phyloP scores from a whole-genome alignment of 192 early-diverging fungal species.

The Chytriomyces sp. region DNA sequence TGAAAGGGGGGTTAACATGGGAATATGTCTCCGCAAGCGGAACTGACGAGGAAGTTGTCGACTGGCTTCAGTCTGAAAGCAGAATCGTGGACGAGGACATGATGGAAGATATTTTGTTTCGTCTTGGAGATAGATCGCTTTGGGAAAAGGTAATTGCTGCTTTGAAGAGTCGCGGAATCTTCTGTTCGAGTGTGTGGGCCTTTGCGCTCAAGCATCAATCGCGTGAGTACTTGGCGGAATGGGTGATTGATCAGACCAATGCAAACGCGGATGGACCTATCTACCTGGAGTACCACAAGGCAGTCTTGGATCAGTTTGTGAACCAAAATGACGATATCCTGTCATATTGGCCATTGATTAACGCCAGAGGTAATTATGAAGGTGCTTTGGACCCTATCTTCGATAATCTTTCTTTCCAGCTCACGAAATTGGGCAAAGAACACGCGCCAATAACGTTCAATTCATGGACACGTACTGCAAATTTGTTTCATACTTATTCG shows the following conservation, averaged over 20 bases:
- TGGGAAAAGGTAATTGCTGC: not conserved
- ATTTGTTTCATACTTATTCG: conserved; percentile 17
- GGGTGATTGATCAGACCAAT: not conserved
- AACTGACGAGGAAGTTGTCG: conserved; percentile 11
- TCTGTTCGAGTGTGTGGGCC: conserved; percentile 4
- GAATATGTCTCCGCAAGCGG: conserved; percentile 3
- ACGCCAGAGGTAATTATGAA: conserved; percentile 17
- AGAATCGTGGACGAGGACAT: not conserved
- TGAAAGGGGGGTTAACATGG: conserved; percentile 19
- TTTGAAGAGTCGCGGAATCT: not conserved
- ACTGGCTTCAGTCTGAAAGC: conserved; percentile 2
- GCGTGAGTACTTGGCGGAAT: not conserved
- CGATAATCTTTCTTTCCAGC: not conserved
- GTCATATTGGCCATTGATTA: conserved; percentile 27
- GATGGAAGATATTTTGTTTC: not conserved
- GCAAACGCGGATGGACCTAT: not conserved
- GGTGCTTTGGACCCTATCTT: not conserved
- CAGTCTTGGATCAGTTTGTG: conserved; percentile 14
- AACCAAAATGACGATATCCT: not conserved
- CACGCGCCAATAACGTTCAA: conserved; percentile 22
- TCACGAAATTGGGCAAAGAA: conserved; percentile 15
- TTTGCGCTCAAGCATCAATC: conserved; percentile 10
- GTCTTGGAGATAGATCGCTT: not conserved
- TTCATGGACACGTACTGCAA: conserved; percentile 11
- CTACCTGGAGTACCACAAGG: not conserved